Evolutionary conservation across 306 rosid genomes (phyloP).

Genomic region (Coriaria nepalensis): DNA sequence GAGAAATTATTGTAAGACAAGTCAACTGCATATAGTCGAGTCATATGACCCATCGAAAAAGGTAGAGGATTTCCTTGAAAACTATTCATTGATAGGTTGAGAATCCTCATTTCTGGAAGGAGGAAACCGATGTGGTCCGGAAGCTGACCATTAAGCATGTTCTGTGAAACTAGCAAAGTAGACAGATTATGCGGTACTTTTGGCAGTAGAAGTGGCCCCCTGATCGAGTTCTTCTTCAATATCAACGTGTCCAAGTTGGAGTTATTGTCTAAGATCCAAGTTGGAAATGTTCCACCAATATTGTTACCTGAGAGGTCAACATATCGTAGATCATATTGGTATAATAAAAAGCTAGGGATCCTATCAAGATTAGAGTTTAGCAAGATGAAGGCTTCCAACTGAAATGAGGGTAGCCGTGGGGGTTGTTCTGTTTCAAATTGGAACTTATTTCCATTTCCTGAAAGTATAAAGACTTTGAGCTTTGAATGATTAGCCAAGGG

Average conservation of each 20-base stretch:
- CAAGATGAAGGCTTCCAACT: slow-evolving; percentile 5
- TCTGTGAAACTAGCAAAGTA: not conserved
- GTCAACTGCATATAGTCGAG: not conserved
- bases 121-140: not conserved
- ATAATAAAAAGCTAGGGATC: slow-evolving; percentile 1
- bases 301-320: slow-evolving; percentile 6
- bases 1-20: slow-evolving; percentile 3
- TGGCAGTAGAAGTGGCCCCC: not conserved
- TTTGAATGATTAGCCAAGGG: slow-evolving; percentile 11
- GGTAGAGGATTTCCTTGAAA: slow-evolving; percentile 11
- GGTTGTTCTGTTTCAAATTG: slow-evolving; percentile 13
- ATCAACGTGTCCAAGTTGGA: not conserved
- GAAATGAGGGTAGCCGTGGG: slow-evolving; percentile 3
- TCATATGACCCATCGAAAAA: not conserved
- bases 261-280: slow-evolving; percentile 7
- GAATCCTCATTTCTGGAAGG: not conserved
- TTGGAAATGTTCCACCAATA: not conserved
- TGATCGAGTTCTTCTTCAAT: slow-evolving; percentile 3
- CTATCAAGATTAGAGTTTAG: not conserved
- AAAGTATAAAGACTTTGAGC: slow-evolving; percentile 3
- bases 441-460: not conserved
- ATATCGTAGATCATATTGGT: not conserved
- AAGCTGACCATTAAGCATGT: not conserved
- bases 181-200: accelerated
- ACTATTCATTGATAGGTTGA: not conserved